Evolutionary conservation across 2,329 filamentous ascomycete species (phyloP).

Genomic region (Chaetomium sp.): DNA sequence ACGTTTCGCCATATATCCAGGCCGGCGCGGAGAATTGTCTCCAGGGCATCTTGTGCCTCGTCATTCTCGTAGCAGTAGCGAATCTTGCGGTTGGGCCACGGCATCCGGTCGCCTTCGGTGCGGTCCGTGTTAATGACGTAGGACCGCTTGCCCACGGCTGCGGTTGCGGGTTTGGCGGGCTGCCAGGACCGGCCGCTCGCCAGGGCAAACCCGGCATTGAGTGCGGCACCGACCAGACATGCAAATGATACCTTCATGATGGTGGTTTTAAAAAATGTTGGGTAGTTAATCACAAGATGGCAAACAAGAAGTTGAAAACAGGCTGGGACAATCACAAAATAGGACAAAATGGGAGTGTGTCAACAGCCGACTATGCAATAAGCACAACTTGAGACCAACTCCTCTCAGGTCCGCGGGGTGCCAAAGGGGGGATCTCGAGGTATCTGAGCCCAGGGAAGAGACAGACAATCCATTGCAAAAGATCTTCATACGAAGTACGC

Average conservation of each 20-base stretch:
- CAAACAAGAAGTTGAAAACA: too few relatives aligned
- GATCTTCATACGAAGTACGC: too few relatives aligned
- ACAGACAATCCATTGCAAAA: too few relatives aligned
- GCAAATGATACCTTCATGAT: neutral
- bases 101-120: constrained; percentile 1
- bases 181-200: neutral
- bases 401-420: too few relatives aligned
- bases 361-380: too few relatives aligned
- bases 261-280: too few relatives aligned
- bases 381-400: too few relatives aligned
- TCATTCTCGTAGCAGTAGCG: constrained; percentile 2
- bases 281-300: too few relatives aligned
- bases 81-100: constrained; percentile 4
- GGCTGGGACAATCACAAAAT: too few relatives aligned
- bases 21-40: neutral
- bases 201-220: neutral
- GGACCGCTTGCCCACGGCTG: neutral
- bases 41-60: neutral
- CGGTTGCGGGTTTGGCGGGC: neutral
- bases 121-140: neutral
- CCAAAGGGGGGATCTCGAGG: too few relatives aligned
- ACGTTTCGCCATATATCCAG: neutral
- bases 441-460: too few relatives aligned
- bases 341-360: too few relatives aligned
- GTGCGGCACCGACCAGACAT: neutral